Percentiles rank a stretch among this genome's conserved stretches.
phyloP scores from a whole-genome alignment of 257 asterid genomes.

The Rubia yunnanensis region DNA sequence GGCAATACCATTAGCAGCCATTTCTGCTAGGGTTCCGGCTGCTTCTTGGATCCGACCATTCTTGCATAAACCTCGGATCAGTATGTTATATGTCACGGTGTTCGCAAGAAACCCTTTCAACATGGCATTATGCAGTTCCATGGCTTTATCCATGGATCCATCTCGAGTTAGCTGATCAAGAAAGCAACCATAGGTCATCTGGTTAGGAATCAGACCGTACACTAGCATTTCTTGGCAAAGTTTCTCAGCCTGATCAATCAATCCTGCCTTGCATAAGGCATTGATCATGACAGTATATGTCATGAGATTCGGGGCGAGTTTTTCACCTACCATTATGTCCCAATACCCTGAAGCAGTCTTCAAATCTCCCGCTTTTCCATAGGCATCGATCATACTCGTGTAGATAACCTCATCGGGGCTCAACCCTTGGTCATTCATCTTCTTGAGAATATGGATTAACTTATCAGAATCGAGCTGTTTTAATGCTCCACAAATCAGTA shows the following conservation, averaged over 20 bases:
- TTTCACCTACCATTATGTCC: slow-evolving; percentile 68
- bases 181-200: slow-evolving; percentile 68
- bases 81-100: slow-evolving; percentile 62
- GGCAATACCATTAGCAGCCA: slow-evolving; percentile 40
- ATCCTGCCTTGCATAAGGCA: slow-evolving; percentile 58
- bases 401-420: slow-evolving; percentile 60
- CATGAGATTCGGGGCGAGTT: slow-evolving; percentile 50
- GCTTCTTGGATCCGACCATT: slow-evolving; percentile 53
- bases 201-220: slow-evolving; percentile 54
- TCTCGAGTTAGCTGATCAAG: slow-evolving; percentile 60
- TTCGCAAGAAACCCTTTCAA: slow-evolving; percentile 40
- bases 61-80: slow-evolving; percentile 73
- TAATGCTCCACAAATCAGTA: slow-evolving; percentile 47
- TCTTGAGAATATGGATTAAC: slow-evolving; percentile 32
- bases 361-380: slow-evolving; percentile 52
- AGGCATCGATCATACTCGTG: slow-evolving; percentile 60
- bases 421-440: slow-evolving; percentile 50
- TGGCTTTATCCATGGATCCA: slow-evolving; percentile 64
- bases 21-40: slow-evolving; percentile 34
- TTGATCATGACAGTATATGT: slow-evolving; percentile 65
- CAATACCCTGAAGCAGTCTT: slow-evolving; percentile 59
- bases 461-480: slow-evolving; percentile 34
- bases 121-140: slow-evolving; percentile 51
- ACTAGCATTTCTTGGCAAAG: slow-evolving; percentile 53
- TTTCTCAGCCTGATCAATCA: slow-evolving; percentile 44